Evolutionary conservation across 2,329 filamentous ascomycete genomes (phyloP), one percentile per base, ranked within the genome.

Genomic region (Colletotrichum navitas): DNA sequence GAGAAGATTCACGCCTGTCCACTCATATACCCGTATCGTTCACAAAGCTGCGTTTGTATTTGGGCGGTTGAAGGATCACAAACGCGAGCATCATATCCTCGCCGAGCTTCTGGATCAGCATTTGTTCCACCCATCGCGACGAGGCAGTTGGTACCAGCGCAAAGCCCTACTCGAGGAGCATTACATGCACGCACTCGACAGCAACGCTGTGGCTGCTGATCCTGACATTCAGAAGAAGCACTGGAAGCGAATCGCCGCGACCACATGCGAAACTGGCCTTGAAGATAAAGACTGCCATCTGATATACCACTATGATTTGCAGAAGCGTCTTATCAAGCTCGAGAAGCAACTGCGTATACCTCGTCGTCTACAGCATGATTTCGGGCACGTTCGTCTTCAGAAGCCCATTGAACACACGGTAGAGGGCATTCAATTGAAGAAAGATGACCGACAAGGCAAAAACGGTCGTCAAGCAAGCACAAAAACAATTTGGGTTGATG

Each of bases 81-180:
- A 85, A 66, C 88, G 89, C 34, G 96, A 99, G 78, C 91, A 98
- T 77, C 83, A 86, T 2, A 83, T 97, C 0, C 83, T 97, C 1
- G 86, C 82, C 0, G 93, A 96, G 77, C 87, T 99, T 4, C 88
- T 99, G 0, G 83, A 83, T 4, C 96, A 99, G 78, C 88, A 88
- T 5, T 86, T 98, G 0, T 98, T 98, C 76, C 95, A 98, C 76
- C 87, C 93, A 54, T 90, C 94, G 1, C 89, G 95, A 36, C 89
- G 96, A 52, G 96, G 96, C 0, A 90, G 91, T 0, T 99, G 96
- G 96, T 98, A 98, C 79, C 95, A 98, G 78, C 93, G 96, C 26
- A 97, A 97, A 81, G 96, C 95, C 1, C 84, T 99, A 1, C 81
- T 99, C 2, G 96, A 99, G 83, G 96, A 99, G 79, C 94, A 97